A percentile compares a stretch with the other conserved stretches of the same genome.
Conservation (phyloP, 106 monocot genomes). For the Posidonia australis region DNA sequence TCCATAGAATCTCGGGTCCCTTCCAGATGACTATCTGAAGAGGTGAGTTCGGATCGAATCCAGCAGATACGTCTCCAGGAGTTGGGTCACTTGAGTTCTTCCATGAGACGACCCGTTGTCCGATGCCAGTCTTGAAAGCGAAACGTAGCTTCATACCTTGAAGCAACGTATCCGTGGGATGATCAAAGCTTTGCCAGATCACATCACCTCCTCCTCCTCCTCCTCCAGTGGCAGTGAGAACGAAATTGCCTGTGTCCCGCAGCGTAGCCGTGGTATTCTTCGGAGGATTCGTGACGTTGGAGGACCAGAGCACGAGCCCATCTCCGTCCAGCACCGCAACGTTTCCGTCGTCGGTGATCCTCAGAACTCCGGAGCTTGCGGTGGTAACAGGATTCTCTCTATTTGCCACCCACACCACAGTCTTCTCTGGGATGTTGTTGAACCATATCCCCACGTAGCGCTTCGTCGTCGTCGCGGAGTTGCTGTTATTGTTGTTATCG, state of each 20-base stretch:
- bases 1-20: neutral
- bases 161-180: conserved; percentile 9
- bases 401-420: conserved; percentile 18
- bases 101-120: neutral
- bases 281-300: neutral
- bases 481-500: too few species aligned
- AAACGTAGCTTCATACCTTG: conserved; percentile 3
- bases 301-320: conserved; percentile 2
- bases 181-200: conserved; percentile 20
- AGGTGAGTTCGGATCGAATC: neutral
- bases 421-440: conserved; percentile 3
- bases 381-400: conserved; percentile 7
- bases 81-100: neutral
- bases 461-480: neutral
- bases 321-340: neutral
- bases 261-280: neutral
- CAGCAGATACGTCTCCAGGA: conserved; percentile 7
- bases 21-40: conserved; percentile 1
- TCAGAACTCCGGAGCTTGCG: conserved; percentile 6
- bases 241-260: conserved; percentile 6
- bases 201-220: too few species aligned
- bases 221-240: neutral
- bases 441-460: conserved; percentile 20
- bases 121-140: neutral
- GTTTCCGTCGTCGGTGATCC: neutral